phyloP scores from a whole-genome alignment of 2,329 filamentous ascomycete species.

The Sporothrix inflata region DNA sequence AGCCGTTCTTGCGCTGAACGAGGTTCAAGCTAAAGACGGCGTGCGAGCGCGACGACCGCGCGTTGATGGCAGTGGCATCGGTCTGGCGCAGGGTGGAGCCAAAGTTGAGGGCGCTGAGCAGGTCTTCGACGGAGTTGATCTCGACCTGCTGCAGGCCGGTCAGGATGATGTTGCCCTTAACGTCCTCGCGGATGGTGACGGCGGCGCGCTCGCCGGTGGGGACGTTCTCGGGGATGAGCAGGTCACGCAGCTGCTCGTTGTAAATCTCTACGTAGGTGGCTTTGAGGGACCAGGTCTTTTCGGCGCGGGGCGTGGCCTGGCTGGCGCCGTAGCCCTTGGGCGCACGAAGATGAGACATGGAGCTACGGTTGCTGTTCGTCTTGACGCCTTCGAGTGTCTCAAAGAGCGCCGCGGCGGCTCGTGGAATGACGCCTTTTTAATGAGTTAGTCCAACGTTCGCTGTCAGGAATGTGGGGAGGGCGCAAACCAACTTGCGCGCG shows the following conservation, averaged over 20 bases:
- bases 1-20: conserved; percentile 75
- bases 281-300: conserved; percentile 87
- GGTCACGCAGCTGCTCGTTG: conserved; percentile 91
- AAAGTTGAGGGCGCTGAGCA: conserved; percentile 86
- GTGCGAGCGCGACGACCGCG: conserved; percentile 95
- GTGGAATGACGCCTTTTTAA: conserved; percentile 82
- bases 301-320: conserved; percentile 54
- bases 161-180: conserved; percentile 90
- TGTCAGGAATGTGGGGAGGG: not conserved
- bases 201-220: conserved; percentile 70
- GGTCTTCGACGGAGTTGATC: conserved; percentile 88
- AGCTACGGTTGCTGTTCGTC: conserved; percentile 58
- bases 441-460: conserved; percentile 18
- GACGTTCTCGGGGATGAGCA: conserved; percentile 77
- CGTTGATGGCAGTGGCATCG: conserved; percentile 95
- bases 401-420: conserved; percentile 84
- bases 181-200: conserved; percentile 93
- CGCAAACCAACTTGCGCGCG: too few relatives aligned
- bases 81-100: conserved; percentile 95
- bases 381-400: conserved; percentile 73
- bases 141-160: conserved; percentile 87
- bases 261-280: conserved; percentile 98
- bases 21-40: conserved; percentile 96
- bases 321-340: conserved; percentile 72
- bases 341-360: conserved; percentile 76